phyloP scores from a whole-genome alignment of 2,329 filamentous ascomycete species.

The Alternaria novae-zelandiae region DNA sequence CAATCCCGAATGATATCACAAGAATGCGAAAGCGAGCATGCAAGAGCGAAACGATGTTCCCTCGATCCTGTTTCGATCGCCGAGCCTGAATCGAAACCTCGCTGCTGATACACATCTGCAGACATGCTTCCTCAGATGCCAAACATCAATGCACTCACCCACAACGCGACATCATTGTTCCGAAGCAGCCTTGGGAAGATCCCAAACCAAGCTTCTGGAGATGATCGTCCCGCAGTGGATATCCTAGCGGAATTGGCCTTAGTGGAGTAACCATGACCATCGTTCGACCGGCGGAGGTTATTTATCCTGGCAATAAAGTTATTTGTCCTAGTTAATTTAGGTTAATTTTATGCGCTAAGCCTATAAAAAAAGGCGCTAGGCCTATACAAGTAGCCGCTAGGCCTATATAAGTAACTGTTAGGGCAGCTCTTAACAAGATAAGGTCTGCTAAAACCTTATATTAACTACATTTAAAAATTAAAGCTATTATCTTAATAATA shows the following conservation, averaged over 20 bases:
- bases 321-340: too few species aligned
- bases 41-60: conserved; percentile 3
- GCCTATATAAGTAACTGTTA: too few species aligned
- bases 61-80: conserved; percentile 31
- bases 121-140: conserved; percentile 28
- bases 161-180: conserved; percentile 28
- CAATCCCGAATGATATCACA: neutral
- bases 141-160: conserved; percentile 39
- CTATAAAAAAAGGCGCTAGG: too few species aligned
- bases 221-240: conserved; percentile 26
- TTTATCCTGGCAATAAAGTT: too few species aligned
- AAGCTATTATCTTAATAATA: too few species aligned
- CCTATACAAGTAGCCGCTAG: too few species aligned
- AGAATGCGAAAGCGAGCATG: neutral
- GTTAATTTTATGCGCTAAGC: too few species aligned
- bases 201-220: conserved; percentile 20
- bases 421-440: too few species aligned
- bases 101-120: conserved; percentile 34
- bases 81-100: conserved; percentile 29
- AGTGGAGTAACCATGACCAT: conserved; percentile 19
- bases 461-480: too few species aligned
- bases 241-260: conserved; percentile 15
- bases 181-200: conserved; percentile 10
- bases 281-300: conserved; percentile 34
- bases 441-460: too few species aligned